Evolutionary conservation across 1,284 basidiomycete genomes (phyloP).

Genomic region (Cryptococcus sp.): DNA sequence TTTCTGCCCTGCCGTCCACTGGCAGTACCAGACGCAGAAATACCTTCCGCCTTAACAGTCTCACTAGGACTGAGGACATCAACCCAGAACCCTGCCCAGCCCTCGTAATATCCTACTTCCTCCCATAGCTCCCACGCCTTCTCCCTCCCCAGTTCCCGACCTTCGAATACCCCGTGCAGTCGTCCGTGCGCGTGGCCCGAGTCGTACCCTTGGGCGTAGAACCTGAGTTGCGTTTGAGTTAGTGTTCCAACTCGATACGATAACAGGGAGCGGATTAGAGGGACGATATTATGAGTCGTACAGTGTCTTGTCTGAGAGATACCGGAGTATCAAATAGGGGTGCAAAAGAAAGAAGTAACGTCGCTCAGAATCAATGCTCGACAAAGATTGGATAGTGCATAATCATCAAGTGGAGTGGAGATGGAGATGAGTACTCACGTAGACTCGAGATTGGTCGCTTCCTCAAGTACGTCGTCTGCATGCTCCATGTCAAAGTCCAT

Average conservation of each 20-base stretch:
- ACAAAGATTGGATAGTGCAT: neutral
- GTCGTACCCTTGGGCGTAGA: slow-evolving; percentile 74
- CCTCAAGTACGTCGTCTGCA: slow-evolving; percentile 15
- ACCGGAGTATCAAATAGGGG: no score
- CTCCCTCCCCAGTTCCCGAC: slow-evolving; percentile 81
- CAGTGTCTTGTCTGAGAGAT: neutral
- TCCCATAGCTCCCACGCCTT: slow-evolving; percentile 97
- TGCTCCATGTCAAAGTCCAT: slow-evolving; percentile 8
- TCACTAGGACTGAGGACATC: slow-evolving; percentile 45
- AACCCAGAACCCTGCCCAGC: slow-evolving; percentile 73
- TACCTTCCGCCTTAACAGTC: slow-evolving; percentile 50
- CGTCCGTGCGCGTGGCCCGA: slow-evolving; percentile 81
- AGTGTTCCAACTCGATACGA: no score
- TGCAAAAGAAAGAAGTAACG: neutral
- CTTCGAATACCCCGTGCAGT: slow-evolving; percentile 88
- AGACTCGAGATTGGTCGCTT: slow-evolving; percentile 23
- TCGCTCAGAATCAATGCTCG: neutral
- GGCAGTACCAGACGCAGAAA: slow-evolving; percentile 50
- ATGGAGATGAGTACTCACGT: slow-evolving; percentile 13
- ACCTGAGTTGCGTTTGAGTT: slow-evolving; percentile 56
- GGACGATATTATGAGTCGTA: neutral
- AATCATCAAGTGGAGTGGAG: neutral
- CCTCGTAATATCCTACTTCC: slow-evolving; percentile 90
- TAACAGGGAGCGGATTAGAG: neutral
- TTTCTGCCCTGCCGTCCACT: slow-evolving; percentile 10